phyloP scores from a whole-genome alignment of 495 filamentous ascomycete species.

The Hypoxylon fuscum region DNA sequence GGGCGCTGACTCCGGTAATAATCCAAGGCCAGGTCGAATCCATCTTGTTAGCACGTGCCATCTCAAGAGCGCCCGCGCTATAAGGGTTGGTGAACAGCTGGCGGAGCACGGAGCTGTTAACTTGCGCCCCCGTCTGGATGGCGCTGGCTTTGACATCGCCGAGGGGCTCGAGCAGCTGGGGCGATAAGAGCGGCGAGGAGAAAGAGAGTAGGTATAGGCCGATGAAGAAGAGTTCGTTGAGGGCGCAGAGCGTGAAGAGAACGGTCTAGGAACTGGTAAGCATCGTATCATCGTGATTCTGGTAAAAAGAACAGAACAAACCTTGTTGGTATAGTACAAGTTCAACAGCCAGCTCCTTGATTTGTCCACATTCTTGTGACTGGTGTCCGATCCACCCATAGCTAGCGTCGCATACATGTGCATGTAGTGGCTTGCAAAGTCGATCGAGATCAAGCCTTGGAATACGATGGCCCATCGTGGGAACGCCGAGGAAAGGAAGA shows the following conservation, averaged over 20 bases:
- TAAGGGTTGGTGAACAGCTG: conserved; percentile 84
- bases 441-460: conserved; percentile 89
- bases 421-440: conserved; percentile 96
- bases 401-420: conserved; percentile 95
- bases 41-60: conserved; percentile 94
- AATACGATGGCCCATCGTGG: conserved; percentile 92
- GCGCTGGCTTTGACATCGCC: conserved; percentile 58
- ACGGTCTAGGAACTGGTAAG: conserved; percentile 69
- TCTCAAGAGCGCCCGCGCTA: conserved; percentile 88
- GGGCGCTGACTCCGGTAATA: conserved; percentile 79
- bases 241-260: conserved; percentile 86
- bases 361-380: conserved; percentile 94
- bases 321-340: conserved; percentile 95
- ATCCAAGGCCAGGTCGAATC: conserved; percentile 80
- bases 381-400: conserved; percentile 79
- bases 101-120: conserved; percentile 66
- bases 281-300: conserved; percentile 16
- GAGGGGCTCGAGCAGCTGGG: conserved; percentile 71
- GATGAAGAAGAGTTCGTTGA: conserved; percentile 97
- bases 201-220: conserved; percentile 97
- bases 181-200: conserved; percentile 84
- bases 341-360: conserved; percentile 82
- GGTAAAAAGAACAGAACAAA: conserved; percentile 54
- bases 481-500: conserved; percentile 91
- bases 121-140: conserved; percentile 71